Conservation (phyloP, 306 rosid genomes). For the Castanopsis chinensis region DNA sequence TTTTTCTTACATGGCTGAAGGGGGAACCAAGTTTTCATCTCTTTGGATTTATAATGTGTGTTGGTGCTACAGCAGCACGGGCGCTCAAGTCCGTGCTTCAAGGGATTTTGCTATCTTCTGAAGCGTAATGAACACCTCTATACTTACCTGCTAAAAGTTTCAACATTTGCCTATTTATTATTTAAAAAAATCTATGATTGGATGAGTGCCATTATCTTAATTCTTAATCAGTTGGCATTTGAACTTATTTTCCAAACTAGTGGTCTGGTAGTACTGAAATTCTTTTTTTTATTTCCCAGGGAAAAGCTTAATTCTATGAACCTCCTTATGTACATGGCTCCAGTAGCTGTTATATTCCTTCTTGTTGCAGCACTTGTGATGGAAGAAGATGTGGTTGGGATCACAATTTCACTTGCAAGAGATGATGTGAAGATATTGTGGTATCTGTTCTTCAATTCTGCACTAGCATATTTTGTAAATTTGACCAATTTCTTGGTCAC, state of each 20-base stretch:
- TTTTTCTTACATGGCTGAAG: conserved; percentile 39
- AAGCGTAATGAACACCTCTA: conserved; percentile 61
- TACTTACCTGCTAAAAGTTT: background rate
- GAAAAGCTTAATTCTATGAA: conserved; percentile 99
- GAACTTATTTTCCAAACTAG: no score
- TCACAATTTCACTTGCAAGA: conserved; percentile 95
- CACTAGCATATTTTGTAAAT: conserved; percentile 94
- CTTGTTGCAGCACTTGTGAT: conserved; percentile 94
- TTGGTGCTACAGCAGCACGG: conserved; percentile 97
- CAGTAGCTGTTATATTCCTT: conserved; percentile 94
- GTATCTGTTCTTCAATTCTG: conserved; percentile 90
- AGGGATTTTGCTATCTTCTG: conserved; percentile 96
- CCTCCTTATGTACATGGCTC: conserved; percentile 99
- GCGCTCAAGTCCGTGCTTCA: conserved; percentile 94
- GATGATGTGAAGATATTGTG: conserved; percentile 90
- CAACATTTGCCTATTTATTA: background rate
- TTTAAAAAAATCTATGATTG: background rate
- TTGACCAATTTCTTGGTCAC: conserved; percentile 99
- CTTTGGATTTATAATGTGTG: conserved; percentile 87
- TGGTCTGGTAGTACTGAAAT: conserved; percentile 18
- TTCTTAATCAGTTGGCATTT: background rate
- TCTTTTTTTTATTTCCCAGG: conserved; percentile 38
- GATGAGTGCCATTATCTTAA: background rate
- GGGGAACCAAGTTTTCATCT: conserved; percentile 99
- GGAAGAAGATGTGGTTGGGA: conserved; percentile 98